These are phyloP conservation scores for Syzygium syzygioides DNA, from an alignment of 441 rosid species.

Conservation along the genomic window DNA sequence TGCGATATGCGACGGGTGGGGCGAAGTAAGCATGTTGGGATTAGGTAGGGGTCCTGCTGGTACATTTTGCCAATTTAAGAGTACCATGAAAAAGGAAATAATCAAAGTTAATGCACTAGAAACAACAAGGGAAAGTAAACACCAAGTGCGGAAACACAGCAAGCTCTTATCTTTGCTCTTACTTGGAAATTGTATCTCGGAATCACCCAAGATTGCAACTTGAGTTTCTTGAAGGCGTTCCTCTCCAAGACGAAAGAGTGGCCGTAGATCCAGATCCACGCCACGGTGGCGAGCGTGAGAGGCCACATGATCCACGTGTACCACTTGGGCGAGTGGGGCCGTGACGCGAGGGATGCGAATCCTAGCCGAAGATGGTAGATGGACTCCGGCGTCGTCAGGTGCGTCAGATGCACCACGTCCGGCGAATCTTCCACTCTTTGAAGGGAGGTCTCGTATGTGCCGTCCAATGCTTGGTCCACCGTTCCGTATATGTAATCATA, in stretches of 20 bases:
- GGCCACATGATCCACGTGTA: slow-evolving; percentile 45
- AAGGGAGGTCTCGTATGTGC: slow-evolving; percentile 22
- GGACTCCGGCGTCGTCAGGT: slow-evolving; percentile 40
- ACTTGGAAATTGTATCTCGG: slow-evolving; percentile 65
- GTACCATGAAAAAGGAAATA: background rate
- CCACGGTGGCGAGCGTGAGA: slow-evolving; percentile 23
- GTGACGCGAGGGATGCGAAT: slow-evolving; percentile 40
- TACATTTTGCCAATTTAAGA: background rate
- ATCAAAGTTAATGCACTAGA: background rate
- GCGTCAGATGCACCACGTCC: slow-evolving; percentile 47
- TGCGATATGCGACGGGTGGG: background rate
- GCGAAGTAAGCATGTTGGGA: background rate
- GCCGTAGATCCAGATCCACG: slow-evolving; percentile 30
- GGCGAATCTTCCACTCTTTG: slow-evolving; percentile 30
- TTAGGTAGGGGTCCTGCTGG: background rate
- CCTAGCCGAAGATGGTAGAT: slow-evolving; percentile 43
- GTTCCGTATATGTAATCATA: slow-evolving; percentile 57
- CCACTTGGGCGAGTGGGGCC: slow-evolving; percentile 27
- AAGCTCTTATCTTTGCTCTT: background rate
- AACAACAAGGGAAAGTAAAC: background rate
- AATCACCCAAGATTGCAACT: slow-evolving; percentile 59
- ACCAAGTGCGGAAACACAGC: background rate
- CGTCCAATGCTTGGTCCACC: slow-evolving; percentile 19
- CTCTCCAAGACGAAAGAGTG: slow-evolving; percentile 39
- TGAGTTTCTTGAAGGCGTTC: slow-evolving; percentile 34